phyloP scores from a whole-genome alignment of 2,329 filamentous ascomycete genomes.

The Cladosporium sp. region DNA sequence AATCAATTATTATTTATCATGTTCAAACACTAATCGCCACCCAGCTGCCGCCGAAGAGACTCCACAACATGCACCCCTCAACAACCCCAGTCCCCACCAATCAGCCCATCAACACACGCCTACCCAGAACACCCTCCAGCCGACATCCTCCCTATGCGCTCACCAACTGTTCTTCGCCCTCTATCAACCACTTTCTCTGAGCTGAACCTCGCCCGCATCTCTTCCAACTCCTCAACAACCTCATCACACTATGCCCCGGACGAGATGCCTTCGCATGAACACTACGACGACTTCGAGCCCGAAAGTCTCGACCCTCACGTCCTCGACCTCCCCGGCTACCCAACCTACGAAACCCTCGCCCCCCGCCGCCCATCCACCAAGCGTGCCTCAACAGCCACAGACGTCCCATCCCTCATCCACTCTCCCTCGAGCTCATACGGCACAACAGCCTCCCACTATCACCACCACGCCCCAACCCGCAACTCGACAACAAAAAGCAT shows the following conservation, averaged over 20 bases:
- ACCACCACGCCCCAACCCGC: slow-evolving; percentile 35
- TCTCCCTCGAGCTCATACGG: slow-evolving; percentile 43
- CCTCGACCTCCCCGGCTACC: slow-evolving; percentile 8
- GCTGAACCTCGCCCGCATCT: slow-evolving; percentile 47
- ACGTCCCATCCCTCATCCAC: slow-evolving; percentile 42
- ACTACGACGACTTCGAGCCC: slow-evolving; percentile 10
- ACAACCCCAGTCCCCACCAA: slow-evolving; percentile 18
- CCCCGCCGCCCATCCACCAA: slow-evolving; percentile 3
- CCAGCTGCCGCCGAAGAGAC: slow-evolving; percentile 46
- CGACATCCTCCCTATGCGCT: slow-evolving; percentile 45
- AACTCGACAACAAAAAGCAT: slow-evolving; percentile 29
- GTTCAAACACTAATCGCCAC: slow-evolving; percentile 5
- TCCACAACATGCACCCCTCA: slow-evolving; percentile 26
- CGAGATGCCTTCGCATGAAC: neutral
- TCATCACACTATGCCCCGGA: neutral
- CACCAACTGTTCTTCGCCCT: slow-evolving; percentile 38
- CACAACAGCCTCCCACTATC: slow-evolving; percentile 37
- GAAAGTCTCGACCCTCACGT: slow-evolving; percentile 3
- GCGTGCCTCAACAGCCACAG: slow-evolving; percentile 26
- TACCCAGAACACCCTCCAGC: slow-evolving; percentile 16
- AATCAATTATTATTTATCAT: neutral
- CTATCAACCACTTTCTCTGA: slow-evolving; percentile 39
- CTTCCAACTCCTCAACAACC: slow-evolving; percentile 53
- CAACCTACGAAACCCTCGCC: slow-evolving; percentile 1
- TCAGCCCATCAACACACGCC: slow-evolving; percentile 29